A percentile compares a stretch with the other conserved stretches of the same genome.
These are phyloP conservation scores for Salvia rosmarinus DNA, from an alignment of 257 asterid genomes.

Conservation along the genomic window DNA sequence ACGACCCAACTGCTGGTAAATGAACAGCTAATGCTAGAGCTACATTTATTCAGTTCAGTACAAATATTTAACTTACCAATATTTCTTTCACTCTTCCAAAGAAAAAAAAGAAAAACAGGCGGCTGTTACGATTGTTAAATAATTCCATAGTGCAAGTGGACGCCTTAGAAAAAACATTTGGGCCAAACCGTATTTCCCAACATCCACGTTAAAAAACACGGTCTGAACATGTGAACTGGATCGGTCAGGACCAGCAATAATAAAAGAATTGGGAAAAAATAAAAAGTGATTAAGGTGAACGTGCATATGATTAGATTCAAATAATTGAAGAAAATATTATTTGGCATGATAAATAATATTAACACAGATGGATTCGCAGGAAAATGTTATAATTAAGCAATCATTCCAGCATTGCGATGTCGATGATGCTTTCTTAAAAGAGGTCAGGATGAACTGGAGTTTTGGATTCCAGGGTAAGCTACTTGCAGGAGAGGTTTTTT, in stretches of 20 bases:
- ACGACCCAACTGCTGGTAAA: slow-evolving; percentile 7
- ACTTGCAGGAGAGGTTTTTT: too few species aligned
- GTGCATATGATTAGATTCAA: slow-evolving; percentile 33
- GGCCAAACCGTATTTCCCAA: slow-evolving; percentile 1
- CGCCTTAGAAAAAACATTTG: neutral
- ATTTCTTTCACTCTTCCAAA: too few species aligned
- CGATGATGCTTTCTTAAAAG: slow-evolving; percentile 41
- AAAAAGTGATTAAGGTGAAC: too few species aligned
- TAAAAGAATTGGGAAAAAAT: neutral
- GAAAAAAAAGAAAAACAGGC: too few species aligned
- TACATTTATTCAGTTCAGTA: neutral
- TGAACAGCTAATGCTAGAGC: slow-evolving; percentile 2
- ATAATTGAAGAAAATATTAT: slow-evolving; percentile 27
- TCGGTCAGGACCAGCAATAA: slow-evolving; percentile 18
- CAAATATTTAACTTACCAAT: too few species aligned
- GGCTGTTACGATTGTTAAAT: slow-evolving; percentile 21
- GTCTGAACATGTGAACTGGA: slow-evolving; percentile 46
- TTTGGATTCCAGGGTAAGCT: slow-evolving; percentile 31
- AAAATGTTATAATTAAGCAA: slow-evolving; percentile 41
- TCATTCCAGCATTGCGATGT: slow-evolving; percentile 41
- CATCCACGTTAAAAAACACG: slow-evolving; percentile 38
- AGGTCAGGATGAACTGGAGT: slow-evolving; percentile 45
- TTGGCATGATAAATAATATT: too few species aligned
- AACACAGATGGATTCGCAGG: slow-evolving; percentile 17
- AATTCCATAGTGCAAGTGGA: slow-evolving; percentile 31